phyloP scores from a whole-genome alignment of 1,284 basidiomycete genomes.

The Moniliophthora roreri region DNA sequence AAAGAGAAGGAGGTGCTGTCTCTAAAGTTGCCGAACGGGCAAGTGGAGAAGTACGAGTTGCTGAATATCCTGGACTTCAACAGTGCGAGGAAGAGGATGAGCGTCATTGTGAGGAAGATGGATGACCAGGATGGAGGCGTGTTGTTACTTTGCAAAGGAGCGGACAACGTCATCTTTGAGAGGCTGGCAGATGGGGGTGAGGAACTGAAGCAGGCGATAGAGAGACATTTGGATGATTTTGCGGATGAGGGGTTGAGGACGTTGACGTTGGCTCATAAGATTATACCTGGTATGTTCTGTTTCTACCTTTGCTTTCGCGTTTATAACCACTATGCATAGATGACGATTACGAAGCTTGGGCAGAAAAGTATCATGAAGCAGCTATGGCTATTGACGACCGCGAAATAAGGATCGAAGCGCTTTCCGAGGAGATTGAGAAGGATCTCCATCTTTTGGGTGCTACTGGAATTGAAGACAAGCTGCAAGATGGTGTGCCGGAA shows the following conservation, averaged over 20 bases:
- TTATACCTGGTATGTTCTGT: constrained; percentile 59
- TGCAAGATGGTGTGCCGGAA: constrained; percentile 98
- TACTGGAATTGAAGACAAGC: constrained; percentile 95
- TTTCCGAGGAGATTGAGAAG: constrained; percentile 82
- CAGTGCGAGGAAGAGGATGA: constrained; percentile 94
- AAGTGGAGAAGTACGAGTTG: constrained; percentile 83
- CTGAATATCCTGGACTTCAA: constrained; percentile 97
- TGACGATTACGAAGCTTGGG: constrained; percentile 83
- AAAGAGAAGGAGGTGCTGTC: constrained; percentile 80
- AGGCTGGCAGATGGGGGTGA: constrained; percentile 65
- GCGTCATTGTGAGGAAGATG: constrained; percentile 80
- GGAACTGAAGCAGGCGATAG: constrained; percentile 76
- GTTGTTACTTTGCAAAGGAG: constrained; percentile 83
- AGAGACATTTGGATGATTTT: constrained; percentile 85
- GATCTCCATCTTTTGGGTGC: constrained; percentile 87
- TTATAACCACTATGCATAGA: constrained; percentile 35
- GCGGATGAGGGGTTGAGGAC: constrained; percentile 89
- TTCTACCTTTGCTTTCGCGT: constrained; percentile 1
- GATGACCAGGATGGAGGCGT: constrained; percentile 65
- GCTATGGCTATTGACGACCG: constrained; percentile 78
- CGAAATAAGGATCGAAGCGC: constrained; percentile 76
- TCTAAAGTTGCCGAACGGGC: constrained; percentile 33
- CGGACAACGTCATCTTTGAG: constrained; percentile 96
- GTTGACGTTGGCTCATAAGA: constrained; percentile 90
- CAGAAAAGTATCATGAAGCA: constrained; percentile 79